phyloP scores from a whole-genome alignment of 2,329 filamentous ascomycete species.

The Dothideomycetes sp. region DNA sequence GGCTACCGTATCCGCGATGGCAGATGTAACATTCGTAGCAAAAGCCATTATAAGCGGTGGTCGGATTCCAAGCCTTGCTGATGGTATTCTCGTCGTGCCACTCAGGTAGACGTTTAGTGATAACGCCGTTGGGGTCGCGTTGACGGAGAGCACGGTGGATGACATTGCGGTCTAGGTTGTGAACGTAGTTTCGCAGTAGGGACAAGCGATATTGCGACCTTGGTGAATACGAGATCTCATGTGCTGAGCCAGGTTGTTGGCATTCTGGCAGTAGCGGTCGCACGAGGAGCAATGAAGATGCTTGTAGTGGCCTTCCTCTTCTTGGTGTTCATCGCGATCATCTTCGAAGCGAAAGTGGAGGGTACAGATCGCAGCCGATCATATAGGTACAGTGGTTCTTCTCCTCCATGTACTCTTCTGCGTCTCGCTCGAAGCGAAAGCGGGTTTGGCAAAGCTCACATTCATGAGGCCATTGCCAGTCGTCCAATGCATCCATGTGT shows the following conservation, averaged over 20 bases:
- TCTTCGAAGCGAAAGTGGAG: background rate
- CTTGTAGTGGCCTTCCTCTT: conserved; percentile 16
- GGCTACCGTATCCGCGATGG: conserved; percentile 32
- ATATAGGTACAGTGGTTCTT: background rate
- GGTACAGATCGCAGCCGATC: conserved; percentile 12
- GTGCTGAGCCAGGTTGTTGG: conserved; percentile 40
- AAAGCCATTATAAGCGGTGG: conserved; percentile 36
- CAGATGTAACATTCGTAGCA: conserved; percentile 49
- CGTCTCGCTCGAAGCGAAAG: conserved; percentile 17
- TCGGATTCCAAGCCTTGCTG: conserved; percentile 31
- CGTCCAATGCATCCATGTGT: conserved; percentile 26
- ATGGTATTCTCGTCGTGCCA: conserved; percentile 28
- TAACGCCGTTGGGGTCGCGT: conserved; percentile 39
- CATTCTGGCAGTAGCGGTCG: conserved; percentile 23
- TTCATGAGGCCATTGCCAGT: conserved; percentile 20
- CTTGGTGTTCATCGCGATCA: background rate
- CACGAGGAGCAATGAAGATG: conserved; percentile 27
- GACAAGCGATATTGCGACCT: conserved; percentile 40
- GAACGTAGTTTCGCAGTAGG: conserved; percentile 43
- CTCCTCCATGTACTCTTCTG: conserved; percentile 23
- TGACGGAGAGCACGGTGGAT: conserved; percentile 39
- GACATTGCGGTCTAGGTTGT: conserved; percentile 39
- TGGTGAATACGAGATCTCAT: conserved; percentile 45
- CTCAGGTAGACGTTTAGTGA: conserved; percentile 45
- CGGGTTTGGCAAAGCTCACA: conserved; percentile 24